phyloP scores from a whole-genome alignment of 768 basidiomycete genomes.

The Pleurotus citrinopileatus region DNA sequence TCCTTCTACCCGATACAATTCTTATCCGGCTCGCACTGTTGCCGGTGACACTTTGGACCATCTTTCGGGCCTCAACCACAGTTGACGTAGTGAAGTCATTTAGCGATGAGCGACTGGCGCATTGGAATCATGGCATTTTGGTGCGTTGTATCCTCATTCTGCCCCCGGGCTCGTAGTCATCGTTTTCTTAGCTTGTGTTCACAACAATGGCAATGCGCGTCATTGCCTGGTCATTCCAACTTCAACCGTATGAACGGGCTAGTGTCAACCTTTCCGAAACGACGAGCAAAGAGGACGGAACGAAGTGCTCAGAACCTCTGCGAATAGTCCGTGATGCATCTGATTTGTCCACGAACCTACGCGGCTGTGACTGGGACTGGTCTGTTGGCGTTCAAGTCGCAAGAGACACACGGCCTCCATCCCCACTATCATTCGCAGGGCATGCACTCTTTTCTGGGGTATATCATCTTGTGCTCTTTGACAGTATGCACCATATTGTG shows the following conservation, averaged over 20 bases:
- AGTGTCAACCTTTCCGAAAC: neutral
- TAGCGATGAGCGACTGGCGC: slow-evolving; percentile 31
- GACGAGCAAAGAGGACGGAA: slow-evolving; percentile 2
- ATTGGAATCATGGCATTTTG: slow-evolving; percentile 42
- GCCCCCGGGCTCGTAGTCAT: neutral
- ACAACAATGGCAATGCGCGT: slow-evolving; percentile 32
- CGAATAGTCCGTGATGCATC: slow-evolving; percentile 35
- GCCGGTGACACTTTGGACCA: slow-evolving; percentile 42
- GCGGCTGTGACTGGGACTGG: slow-evolving; percentile 65
- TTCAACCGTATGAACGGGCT: slow-evolving; percentile 25
- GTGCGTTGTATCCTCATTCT: slow-evolving; percentile 28
- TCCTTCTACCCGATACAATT: slow-evolving; percentile 43
- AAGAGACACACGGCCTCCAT: slow-evolving; percentile 37
- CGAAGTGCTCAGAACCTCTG: neutral
- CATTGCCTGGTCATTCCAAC: slow-evolving; percentile 38
- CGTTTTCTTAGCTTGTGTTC: slow-evolving; percentile 31
- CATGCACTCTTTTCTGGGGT: slow-evolving; percentile 31
- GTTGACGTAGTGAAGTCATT: slow-evolving; percentile 37
- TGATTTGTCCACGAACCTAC: slow-evolving; percentile 49
- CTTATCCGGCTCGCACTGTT: slow-evolving; percentile 43
- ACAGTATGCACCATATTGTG: slow-evolving; percentile 41
- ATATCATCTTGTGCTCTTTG: slow-evolving; percentile 35
- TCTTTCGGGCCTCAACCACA: slow-evolving; percentile 40
- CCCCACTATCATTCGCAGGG: slow-evolving; percentile 33
- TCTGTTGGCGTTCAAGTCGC: slow-evolving; percentile 41